Conservation (phyloP, 352 stramenopile species). For the Saprolegnia diclina region DNA sequence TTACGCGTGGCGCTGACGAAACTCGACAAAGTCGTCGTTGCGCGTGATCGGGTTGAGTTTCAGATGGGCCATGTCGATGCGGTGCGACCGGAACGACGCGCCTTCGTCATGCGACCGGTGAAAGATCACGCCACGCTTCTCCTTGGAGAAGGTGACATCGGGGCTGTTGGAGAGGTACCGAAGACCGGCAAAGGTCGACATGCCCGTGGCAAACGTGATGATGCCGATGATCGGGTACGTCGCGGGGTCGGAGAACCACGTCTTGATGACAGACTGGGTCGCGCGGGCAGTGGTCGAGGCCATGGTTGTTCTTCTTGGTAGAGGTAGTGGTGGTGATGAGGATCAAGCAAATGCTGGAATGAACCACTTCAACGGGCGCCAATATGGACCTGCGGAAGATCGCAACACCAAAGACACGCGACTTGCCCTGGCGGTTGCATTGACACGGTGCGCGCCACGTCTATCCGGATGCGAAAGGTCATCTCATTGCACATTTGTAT, state of each 20-base stretch:
- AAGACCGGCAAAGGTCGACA: background rate
- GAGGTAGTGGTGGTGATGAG: too few relatives aligned
- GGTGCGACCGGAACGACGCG: conserved; percentile 1
- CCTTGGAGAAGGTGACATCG: background rate
- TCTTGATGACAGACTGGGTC: background rate
- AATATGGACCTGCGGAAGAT: too few relatives aligned
- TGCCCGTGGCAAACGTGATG: background rate
- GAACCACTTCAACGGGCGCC: too few relatives aligned
- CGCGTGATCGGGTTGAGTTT: conserved; percentile 6
- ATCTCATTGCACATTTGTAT: too few relatives aligned
- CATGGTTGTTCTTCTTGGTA: too few relatives aligned
- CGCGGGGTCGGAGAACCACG: conserved; percentile 10
- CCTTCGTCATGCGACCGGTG: background rate
- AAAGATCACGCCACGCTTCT: background rate
- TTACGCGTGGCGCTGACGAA: too few relatives aligned
- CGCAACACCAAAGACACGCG: too few relatives aligned
- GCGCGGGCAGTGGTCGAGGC: background rate
- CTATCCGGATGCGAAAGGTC: too few relatives aligned
- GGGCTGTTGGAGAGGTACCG: background rate
- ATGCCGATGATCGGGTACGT: conserved; percentile 16
- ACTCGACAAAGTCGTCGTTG: background rate
- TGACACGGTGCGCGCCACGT: too few relatives aligned
- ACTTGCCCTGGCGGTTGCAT: too few relatives aligned
- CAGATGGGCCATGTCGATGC: background rate
- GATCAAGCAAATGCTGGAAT: too few relatives aligned